phyloP scores from a whole-genome alignment of 352 stramenopile species.

The Peronosclerospora sorghi region DNA sequence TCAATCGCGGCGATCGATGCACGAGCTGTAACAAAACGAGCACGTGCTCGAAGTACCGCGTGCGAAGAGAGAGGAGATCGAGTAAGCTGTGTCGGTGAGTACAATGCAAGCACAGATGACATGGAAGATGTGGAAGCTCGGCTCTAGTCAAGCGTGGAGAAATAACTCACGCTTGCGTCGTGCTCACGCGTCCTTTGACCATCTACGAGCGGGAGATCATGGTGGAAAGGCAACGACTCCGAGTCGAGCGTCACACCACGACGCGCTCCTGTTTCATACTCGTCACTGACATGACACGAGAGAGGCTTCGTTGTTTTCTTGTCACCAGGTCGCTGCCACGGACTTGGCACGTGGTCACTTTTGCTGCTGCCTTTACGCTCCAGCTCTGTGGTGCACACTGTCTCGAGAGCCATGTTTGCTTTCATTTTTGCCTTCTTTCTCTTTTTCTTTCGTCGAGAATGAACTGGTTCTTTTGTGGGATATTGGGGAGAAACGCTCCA shows the following conservation, averaged over 20 bases:
- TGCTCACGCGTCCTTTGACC: constrained; percentile 14
- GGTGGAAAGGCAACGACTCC: constrained; percentile 15
- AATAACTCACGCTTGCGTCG: constrained; percentile 23
- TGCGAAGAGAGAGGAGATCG: constrained; percentile 3
- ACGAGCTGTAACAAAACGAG: too few relatives aligned
- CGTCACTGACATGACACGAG: background rate
- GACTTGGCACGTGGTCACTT: background rate
- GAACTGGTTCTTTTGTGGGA: background rate
- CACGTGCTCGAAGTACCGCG: constrained; percentile 5
- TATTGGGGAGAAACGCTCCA: constrained; percentile 6
- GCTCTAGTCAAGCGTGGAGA: constrained; percentile 28
- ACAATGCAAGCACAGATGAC: too few relatives aligned
- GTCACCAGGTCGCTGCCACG: constrained; percentile 2
- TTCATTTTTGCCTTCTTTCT: constrained; percentile 25
- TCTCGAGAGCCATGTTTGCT: background rate
- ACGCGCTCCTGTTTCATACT: constrained; percentile 13
- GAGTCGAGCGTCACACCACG: constrained; percentile 18
- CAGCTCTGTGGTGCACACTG: too few relatives aligned
- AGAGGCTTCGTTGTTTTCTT: constrained; percentile 5
- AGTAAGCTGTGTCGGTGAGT: constrained; percentile 30
- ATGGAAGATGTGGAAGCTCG: too few relatives aligned
- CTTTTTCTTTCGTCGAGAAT: constrained; percentile 18
- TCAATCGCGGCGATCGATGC: too few relatives aligned
- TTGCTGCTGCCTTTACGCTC: background rate
- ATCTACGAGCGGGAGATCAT: constrained; percentile 10